phyloP scores from a whole-genome alignment of 208 protist species.

The Leishmania braziliensis region DNA sequence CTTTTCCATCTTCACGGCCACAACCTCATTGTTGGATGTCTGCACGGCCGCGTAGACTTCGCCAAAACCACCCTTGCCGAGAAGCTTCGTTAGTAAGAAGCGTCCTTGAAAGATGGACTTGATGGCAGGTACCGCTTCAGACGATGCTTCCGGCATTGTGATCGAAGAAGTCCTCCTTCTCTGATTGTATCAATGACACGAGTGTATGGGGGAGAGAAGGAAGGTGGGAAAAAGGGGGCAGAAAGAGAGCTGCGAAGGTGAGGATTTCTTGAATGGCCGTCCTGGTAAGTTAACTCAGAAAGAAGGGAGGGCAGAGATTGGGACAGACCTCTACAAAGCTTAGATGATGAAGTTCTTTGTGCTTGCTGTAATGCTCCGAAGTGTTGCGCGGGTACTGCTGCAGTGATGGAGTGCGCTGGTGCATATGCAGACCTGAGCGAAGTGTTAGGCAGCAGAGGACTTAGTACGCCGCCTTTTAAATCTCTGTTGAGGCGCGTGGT shows the following conservation, averaged over 20 bases:
- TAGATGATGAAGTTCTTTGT: background rate
- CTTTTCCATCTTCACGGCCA: constrained; percentile 83
- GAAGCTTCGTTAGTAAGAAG: constrained; percentile 64
- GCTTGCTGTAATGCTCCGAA: background rate
- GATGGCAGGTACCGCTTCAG: constrained; percentile 19
- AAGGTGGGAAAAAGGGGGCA: background rate
- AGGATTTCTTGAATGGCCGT: background rate
- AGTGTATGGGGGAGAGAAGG: background rate
- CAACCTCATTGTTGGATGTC: constrained; percentile 55
- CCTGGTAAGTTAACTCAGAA: background rate
- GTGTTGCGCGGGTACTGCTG: background rate
- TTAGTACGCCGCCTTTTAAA: background rate
- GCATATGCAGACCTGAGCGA: background rate
- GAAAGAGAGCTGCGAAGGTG: background rate
- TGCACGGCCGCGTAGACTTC: constrained; percentile 95
- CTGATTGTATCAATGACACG: background rate
- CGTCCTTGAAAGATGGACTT: constrained; percentile 70
- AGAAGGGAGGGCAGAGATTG: background rate
- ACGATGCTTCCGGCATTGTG: constrained; percentile 30
- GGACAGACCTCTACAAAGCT: background rate
- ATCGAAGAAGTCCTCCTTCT: background rate
- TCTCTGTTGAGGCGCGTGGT: background rate
- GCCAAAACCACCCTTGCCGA: constrained; percentile 98
- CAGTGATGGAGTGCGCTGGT: background rate
- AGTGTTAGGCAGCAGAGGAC: background rate